A percentile compares a stretch with the other conserved stretches of the same genome.
Evolutionary conservation across 805 yeast genomes (phyloP).

Genomic region (Yarrowia sp.): DNA sequence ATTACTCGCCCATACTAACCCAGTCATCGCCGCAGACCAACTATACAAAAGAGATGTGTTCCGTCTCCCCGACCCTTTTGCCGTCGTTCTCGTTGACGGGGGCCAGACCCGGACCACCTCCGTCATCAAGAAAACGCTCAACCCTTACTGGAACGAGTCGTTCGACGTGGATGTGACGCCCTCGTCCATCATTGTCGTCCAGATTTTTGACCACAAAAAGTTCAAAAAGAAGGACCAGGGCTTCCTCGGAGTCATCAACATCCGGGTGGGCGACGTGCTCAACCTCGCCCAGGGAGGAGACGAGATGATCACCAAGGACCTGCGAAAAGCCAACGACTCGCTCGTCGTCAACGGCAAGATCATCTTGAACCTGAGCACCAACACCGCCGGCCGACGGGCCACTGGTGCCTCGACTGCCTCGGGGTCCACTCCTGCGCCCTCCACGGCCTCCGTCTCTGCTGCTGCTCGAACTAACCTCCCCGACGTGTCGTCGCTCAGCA

Average conservation of each 20-base stretch:
- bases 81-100: conserved; percentile 97
- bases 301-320: conserved; percentile 91
- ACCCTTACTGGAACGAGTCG: conserved; percentile 97
- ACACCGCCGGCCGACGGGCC: conserved; percentile 45
- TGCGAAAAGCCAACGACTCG: conserved; percentile 89
- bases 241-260: conserved; percentile 92
- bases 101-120: conserved; percentile 94
- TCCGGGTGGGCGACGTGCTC: conserved; percentile 86
- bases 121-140: conserved; percentile 89
- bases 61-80: conserved; percentile 97
- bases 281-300: conserved; percentile 56
- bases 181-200: conserved; percentile 85
- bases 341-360: conserved; percentile 93
- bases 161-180: conserved; percentile 78
- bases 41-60: conserved; percentile 93
- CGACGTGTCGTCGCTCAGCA: conserved; percentile 39
- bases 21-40: conserved; percentile 91
- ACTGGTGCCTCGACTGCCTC: conserved; percentile 35
- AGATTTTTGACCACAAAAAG: conserved; percentile 95
- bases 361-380: conserved; percentile 59
- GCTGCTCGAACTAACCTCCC: conserved; percentile 35
- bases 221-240: conserved; percentile 99
- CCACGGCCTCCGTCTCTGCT: conserved; percentile 39
- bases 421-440: conserved; percentile 44
- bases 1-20: neutral